A percentile compares a stretch with the other conserved stretches of the same genome.
Conservation (phyloP, 2,329 filamentous ascomycete species). For the Colletotrichum sp. region DNA sequence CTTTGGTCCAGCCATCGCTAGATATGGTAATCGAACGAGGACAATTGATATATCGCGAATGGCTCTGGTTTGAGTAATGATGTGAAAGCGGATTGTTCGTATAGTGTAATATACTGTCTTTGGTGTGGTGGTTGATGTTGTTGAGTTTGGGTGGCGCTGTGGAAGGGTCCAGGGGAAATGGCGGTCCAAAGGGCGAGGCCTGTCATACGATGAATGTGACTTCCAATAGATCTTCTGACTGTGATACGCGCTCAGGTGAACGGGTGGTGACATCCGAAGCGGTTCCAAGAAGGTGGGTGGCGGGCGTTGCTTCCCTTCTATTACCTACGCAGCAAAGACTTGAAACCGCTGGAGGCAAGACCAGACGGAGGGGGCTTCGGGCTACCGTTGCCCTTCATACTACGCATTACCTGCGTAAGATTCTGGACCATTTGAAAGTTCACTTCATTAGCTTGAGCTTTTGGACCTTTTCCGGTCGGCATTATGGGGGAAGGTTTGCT, state of each 20-base stretch:
- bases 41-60: neutral
- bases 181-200: neutral
- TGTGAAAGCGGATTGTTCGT: neutral
- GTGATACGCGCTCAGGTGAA: neutral
- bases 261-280: neutral
- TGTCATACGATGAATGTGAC: neutral
- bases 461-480: neutral
- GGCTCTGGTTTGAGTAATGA: neutral
- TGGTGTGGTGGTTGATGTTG: neutral
- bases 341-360: neutral
- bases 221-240: neutral
- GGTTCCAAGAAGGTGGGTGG: neutral
- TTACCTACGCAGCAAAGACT: neutral
- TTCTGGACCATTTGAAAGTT: neutral
- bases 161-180: neutral
- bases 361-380: accelerated
- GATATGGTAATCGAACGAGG: neutral
- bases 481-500: accelerated
- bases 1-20: neutral
- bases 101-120: neutral
- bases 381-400: neutral
- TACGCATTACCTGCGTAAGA: neutral
- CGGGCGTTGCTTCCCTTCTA: neutral
- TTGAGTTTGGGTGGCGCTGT: neutral
- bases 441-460: neutral